phyloP scores from a whole-genome alignment of 2,329 filamentous ascomycete genomes.

The Fonsecaea pedrosoi region DNA sequence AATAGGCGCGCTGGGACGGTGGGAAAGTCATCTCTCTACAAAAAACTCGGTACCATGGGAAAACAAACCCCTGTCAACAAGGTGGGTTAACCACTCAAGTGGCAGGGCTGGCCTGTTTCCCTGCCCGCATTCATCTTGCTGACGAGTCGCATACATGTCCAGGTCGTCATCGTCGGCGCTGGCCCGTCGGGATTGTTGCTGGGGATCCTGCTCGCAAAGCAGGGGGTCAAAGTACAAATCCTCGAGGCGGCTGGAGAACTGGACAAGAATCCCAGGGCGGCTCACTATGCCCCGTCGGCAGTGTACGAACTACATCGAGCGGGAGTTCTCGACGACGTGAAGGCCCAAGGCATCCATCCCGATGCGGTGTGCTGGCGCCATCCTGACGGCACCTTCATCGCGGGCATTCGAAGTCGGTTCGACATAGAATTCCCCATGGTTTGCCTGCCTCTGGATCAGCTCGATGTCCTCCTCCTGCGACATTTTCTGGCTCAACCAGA shows the following conservation, averaged over 20 bases:
- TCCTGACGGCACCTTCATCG: slow-evolving; percentile 47
- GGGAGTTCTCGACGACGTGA: slow-evolving; percentile 63
- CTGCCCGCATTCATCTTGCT: neutral
- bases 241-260: slow-evolving; percentile 63
- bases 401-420: slow-evolving; percentile 35
- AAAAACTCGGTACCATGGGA: slow-evolving; percentile 12
- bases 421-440: slow-evolving; percentile 49
- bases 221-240: slow-evolving; percentile 44
- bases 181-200: slow-evolving; percentile 46
- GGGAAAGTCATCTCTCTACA: neutral
- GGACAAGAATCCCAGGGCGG: slow-evolving; percentile 66
- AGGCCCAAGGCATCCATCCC: slow-evolving; percentile 51
- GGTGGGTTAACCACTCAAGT: slow-evolving; percentile 12
- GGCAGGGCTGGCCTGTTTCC: too few relatives aligned
- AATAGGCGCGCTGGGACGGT: neutral
- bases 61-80: slow-evolving; percentile 28
- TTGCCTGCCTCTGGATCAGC: slow-evolving; percentile 53
- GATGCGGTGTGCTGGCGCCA: slow-evolving; percentile 55
- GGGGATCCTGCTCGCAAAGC: slow-evolving; percentile 44
- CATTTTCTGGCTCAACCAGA: slow-evolving; percentile 47
- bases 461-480: slow-evolving; percentile 52
- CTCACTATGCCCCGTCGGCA: slow-evolving; percentile 66
- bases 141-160: neutral
- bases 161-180: slow-evolving; percentile 44
- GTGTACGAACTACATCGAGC: slow-evolving; percentile 65